Percentiles rank a stretch among this genome's conserved stretches.
These are phyloP conservation scores for Parascedosporium putredinis DNA, from an alignment of 2,329 filamentous ascomycete genomes.

Conservation along the genomic window DNA sequence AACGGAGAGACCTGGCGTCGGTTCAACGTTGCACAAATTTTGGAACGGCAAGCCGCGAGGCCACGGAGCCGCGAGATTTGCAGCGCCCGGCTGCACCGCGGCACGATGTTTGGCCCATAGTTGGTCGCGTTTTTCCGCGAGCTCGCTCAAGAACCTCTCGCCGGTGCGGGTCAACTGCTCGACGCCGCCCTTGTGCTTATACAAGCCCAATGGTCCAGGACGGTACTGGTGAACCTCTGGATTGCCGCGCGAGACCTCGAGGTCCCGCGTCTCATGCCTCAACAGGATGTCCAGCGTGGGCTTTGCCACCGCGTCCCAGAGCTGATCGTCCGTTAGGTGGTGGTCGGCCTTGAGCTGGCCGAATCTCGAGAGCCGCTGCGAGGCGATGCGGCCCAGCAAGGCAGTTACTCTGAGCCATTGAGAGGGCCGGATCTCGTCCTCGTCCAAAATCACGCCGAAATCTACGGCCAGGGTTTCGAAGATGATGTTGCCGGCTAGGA, in stretches of 20 bases:
- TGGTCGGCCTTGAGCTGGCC: not conserved
- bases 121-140: not conserved
- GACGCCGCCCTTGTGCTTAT: not conserved
- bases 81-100: not conserved
- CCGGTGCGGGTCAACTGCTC: not conserved
- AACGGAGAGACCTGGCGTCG: not conserved
- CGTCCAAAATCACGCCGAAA: not conserved
- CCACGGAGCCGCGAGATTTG: not conserved
- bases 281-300: not conserved
- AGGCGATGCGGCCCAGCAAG: too few species aligned
- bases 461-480: not conserved
- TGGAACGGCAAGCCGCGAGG: not conserved
- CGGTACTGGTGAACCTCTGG: not conserved
- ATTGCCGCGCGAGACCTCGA: not conserved
- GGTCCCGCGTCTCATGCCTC: not conserved
- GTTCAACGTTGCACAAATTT: not conserved
- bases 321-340: not conserved
- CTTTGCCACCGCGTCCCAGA: not conserved
- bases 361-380: not conserved
- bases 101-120: not conserved
- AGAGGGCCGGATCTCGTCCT: too few species aligned
- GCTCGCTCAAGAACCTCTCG: not conserved
- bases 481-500: not conserved
- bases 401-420: too few species aligned
- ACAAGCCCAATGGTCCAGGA: not conserved